A percentile compares a stretch with the other conserved stretches of the same genome.
These are phyloP conservation scores for Raffaelea ambrosiae DNA, from an alignment of 2,329 filamentous ascomycete genomes.

Conservation along the genomic window DNA sequence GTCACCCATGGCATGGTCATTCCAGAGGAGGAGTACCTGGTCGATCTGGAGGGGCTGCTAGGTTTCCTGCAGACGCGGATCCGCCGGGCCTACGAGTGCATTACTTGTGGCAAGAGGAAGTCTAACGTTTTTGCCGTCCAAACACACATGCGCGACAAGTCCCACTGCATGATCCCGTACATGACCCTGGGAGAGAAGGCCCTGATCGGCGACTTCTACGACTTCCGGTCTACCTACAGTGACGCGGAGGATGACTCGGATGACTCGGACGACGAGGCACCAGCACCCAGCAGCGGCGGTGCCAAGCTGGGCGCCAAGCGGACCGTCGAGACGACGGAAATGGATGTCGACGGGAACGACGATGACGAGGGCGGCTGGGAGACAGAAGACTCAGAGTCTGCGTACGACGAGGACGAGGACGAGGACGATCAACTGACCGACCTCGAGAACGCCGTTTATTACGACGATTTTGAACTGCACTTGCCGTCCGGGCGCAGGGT, in stretches of 20 bases:
- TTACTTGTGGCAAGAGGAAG: slow-evolving; percentile 80
- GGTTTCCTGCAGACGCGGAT: slow-evolving; percentile 73
- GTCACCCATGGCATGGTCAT: slow-evolving; percentile 93
- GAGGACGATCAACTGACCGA: slow-evolving; percentile 76
- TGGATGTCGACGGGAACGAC: slow-evolving; percentile 45
- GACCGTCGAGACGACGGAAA: slow-evolving; percentile 46
- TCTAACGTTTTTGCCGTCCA: slow-evolving; percentile 72
- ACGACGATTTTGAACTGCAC: slow-evolving; percentile 90
- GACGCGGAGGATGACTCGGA: slow-evolving; percentile 61
- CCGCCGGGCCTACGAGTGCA: slow-evolving; percentile 69
- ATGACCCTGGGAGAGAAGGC: slow-evolving; percentile 82
- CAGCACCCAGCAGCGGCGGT: slow-evolving; percentile 15
- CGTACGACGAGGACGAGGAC: slow-evolving; percentile 76
- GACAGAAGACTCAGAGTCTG: slow-evolving; percentile 85
- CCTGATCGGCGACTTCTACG: slow-evolving; percentile 92
- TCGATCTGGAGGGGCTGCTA: slow-evolving; percentile 74
- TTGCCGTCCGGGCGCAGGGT: slow-evolving; percentile 83
- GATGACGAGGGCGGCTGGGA: slow-evolving; percentile 78
- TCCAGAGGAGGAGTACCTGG: slow-evolving; percentile 77
- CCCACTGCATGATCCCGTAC: slow-evolving; percentile 95
- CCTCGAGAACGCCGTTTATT: slow-evolving; percentile 76
- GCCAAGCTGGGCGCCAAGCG: slow-evolving; percentile 49
- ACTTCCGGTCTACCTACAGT: slow-evolving; percentile 92
- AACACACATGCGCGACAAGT: slow-evolving; percentile 95
- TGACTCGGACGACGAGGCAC: slow-evolving; percentile 34